Conservation (phyloP, 2,329 filamentous ascomycete genomes). For the Coniochaeta sp. region DNA sequence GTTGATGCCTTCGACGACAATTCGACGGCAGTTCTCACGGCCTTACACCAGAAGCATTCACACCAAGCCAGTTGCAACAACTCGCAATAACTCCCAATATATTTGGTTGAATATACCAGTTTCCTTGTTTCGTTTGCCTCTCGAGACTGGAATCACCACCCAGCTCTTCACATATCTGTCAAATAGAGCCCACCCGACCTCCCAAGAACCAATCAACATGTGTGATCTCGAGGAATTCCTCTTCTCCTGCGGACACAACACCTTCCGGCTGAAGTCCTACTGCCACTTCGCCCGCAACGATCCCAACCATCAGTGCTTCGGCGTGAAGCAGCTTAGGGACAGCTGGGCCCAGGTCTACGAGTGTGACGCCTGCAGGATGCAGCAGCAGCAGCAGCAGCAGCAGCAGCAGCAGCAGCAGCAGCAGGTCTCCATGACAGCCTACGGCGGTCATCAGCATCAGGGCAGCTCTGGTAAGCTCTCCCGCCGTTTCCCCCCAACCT, state of each 20-base stretch:
- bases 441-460: background rate
- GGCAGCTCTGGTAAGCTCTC: background rate
- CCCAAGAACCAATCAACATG: constrained; percentile 35
- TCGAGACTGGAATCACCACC: background rate
- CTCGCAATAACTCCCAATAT: no score
- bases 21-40: background rate
- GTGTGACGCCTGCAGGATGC: constrained; percentile 38
- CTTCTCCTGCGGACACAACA: constrained; percentile 57
- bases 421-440: background rate
- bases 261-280: constrained; percentile 54
- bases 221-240: constrained; percentile 65
- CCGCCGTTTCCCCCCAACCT: no score
- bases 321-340: constrained; percentile 57
- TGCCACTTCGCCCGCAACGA: constrained; percentile 73
- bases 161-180: background rate
- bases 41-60: background rate
- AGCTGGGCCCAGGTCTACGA: constrained; percentile 48
- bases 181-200: background rate
- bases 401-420: background rate
- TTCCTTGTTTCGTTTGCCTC: background rate
- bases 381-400: background rate
- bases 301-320: constrained; percentile 59
- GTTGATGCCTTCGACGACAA: background rate
- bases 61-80: background rate
- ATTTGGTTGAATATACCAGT: background rate